Evolutionary conservation across 106 monocot species (phyloP).

Genomic region (Gastrodia elata): DNA sequence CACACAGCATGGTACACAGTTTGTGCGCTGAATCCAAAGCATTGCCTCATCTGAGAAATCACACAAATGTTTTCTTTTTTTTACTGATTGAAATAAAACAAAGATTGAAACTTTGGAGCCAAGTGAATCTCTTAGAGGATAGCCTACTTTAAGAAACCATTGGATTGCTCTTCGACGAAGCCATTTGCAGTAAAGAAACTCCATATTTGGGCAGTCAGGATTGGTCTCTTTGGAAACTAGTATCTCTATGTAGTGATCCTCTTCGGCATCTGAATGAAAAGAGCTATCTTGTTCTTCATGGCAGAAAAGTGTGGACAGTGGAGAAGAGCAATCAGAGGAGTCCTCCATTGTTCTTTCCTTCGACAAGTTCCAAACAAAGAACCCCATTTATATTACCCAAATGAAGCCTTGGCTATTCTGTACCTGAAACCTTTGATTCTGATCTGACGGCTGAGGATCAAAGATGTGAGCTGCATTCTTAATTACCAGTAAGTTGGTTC

Average conservation of each 20-base stretch:
- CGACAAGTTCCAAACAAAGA: neutral
- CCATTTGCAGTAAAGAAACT: conserved; percentile 2
- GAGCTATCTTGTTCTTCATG: conserved; percentile 35
- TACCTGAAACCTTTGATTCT: neutral
- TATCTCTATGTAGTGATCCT: conserved; percentile 52
- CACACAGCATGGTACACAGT: conserved; percentile 59
- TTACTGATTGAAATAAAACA: neutral
- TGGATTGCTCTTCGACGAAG: conserved; percentile 47
- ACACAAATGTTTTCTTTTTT: neutral
- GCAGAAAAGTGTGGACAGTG: conserved; percentile 49
- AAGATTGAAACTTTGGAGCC: neutral
- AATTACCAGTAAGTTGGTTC: neutral
- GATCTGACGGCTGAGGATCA: neutral
- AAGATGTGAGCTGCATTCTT: neutral
- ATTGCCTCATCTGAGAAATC: conserved; percentile 34
- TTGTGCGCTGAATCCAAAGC: conserved; percentile 45
- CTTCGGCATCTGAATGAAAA: conserved; percentile 22
- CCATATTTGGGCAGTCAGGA: neutral
- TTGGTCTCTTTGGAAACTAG: conserved; percentile 41
- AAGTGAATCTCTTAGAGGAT: neutral
- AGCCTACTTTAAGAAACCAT: conserved; percentile 68
- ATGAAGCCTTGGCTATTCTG: neutral
- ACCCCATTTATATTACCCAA: conserved; percentile 6
- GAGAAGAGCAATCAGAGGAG: conserved; percentile 17
- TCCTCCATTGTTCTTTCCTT: conserved; percentile 22